These are phyloP conservation scores for Thraustochytrium sp. DNA, from an alignment of 352 stramenopile genomes.

Conservation along the genomic window DNA sequence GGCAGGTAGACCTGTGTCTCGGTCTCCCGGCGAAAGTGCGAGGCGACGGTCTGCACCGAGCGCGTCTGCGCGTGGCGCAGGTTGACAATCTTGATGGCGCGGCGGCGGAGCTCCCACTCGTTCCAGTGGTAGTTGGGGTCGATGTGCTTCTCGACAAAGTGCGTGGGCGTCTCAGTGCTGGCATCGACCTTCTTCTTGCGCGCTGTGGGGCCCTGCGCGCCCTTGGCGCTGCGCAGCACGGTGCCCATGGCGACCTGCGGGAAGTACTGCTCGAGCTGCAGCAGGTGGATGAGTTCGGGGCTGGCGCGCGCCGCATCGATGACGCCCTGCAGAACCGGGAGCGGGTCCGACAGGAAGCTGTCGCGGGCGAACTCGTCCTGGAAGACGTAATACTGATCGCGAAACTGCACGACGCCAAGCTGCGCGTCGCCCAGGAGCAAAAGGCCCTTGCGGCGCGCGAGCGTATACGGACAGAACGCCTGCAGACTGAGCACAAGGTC, in stretches of 20 bases:
- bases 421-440: constrained; percentile 79
- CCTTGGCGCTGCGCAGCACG: constrained; percentile 2
- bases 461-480: constrained; percentile 84
- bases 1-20: constrained; percentile 76
- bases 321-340: constrained; percentile 66
- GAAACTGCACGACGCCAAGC: constrained; percentile 79
- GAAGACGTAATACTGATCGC: constrained; percentile 82
- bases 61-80: constrained; percentile 77
- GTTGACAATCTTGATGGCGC: constrained; percentile 81
- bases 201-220: not conserved
- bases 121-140: constrained; percentile 88
- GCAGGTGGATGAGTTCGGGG: constrained; percentile 81
- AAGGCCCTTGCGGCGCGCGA: constrained; percentile 64
- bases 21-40: constrained; percentile 73
- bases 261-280: constrained; percentile 74
- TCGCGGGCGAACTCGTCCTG: constrained; percentile 71
- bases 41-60: constrained; percentile 75
- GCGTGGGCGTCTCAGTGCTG: constrained; percentile 74
- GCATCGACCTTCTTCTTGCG: constrained; percentile 62
- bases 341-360: constrained; percentile 78
- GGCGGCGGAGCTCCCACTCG: constrained; percentile 81
- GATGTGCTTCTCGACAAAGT: constrained; percentile 84
- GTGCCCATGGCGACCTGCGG: constrained; percentile 60
- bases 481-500: constrained; percentile 85
- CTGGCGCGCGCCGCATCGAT: constrained; percentile 62